Evolutionary conservation across 2,329 filamentous ascomycete species (phyloP), one percentile per base, ranked within the genome.

Genomic region (Cladorrhinum sp.): DNA sequence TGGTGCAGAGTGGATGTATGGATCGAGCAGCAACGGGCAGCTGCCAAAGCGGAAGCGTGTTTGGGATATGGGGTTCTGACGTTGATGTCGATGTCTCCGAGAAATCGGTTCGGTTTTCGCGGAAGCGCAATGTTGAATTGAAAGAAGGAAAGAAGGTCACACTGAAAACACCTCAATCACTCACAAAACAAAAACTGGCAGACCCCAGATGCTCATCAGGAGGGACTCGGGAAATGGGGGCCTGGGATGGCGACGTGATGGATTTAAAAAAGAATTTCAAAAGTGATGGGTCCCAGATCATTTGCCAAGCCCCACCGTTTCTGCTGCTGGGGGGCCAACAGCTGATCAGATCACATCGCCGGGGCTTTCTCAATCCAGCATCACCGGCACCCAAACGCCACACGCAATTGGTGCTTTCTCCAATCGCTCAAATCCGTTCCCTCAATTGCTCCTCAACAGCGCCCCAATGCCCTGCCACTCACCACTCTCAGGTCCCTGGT

Each of bases 41-140:
- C 14, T 24, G 49, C 24, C 49, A 51, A 51, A 24, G 21, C 21
- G 16, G 42, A 46, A 46, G 42, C 42, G 49, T 16, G 49, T 51
- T 51, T 51, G 5, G 21, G 20, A 51, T 36, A 51, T 28, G 26
- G 21, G 21, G 49, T 10, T 26, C 36, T 42, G 33, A 55, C 33
- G 53, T 21, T 23, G 51, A 20, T 16, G 50, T 33, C 51, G 18
- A 53, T 53, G 26, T 54, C 21, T 18, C 30, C 30, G 51, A 28
- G 50, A 53, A 30, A 9, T 20, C 46, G 20, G 39, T 42, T 49
- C 42, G 55, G 30, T 54, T 28, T 18, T 33, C 51, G 9, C 20
- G 51, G 51, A 54, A 52, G 14, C 18, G 49, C 63, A 66, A 66
- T 68, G 66, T 67, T 68, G 66, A 67, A 68, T 67, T 67, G 60